Base-by-base conservation (phyloP, 257 asterid genomes). In the Solanum rostratum region DNA sequence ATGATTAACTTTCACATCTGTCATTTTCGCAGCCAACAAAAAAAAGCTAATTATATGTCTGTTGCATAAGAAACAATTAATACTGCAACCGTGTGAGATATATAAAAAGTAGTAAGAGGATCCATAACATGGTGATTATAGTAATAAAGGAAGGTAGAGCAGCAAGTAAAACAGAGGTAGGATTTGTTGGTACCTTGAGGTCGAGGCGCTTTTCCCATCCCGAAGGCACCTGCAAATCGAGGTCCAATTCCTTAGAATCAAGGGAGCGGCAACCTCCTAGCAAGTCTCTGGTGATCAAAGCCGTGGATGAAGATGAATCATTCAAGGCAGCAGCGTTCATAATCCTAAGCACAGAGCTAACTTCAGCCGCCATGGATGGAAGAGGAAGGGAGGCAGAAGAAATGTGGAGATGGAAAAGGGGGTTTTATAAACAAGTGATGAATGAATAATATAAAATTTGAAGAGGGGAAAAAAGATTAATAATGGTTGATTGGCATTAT, bases 121-220 rank as follows among this genome's bases (percentile, higher is more conserved):
- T 16, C 59, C 29, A 7, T 57, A 16, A 37, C 14, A 66, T 1
- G 9, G 16, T 30, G 1, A 33, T 33, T 33, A 33, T 5, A 33
- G 37, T 33, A 33, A 33, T 33, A 33, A n/a, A 3, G 29, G 12
- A 52, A 54, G n/a, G 43, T 19, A n/a, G 13, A 46, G 10, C 43
- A 33, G n/a, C n/a, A n/a, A n/a, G n/a, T n/a, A 30, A 33, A 50
- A 50, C 6, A 11, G 22, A 37, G 14, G 4, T 57, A 8, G 20
- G 24, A 7, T 4, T 3, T 63, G 20, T 15, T 78, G 53, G 50
- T 79, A 95, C 99, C 96, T 92, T 93, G 43, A 96, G 69, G 84
- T 96, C 99, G 19, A 96, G 96, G 54, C 96, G 92, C 79, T 96
- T 96, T 85, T 96, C 99, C 98, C 98, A 96, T 59, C 99, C 99